Evolutionary conservation across 352 stramenopile genomes (phyloP).

Genomic region (Bremia lactucae): DNA sequence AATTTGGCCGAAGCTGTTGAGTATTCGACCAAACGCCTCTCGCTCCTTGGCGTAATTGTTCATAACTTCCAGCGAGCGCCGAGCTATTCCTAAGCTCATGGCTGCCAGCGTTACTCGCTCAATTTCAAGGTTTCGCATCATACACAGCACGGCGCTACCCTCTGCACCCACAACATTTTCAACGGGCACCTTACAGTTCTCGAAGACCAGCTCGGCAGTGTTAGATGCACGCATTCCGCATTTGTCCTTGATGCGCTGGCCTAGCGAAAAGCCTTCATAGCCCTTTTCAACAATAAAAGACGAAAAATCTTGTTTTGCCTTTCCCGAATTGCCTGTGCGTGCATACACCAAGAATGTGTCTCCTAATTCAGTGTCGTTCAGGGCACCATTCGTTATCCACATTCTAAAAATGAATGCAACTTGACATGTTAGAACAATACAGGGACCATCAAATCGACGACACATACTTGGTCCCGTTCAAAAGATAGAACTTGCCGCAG

Average conservation of each 20-base stretch:
- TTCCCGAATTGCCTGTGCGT: slow-evolving; percentile 83
- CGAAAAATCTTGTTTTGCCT: slow-evolving; percentile 87
- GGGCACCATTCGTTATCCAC: slow-evolving; percentile 99
- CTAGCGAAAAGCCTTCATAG: slow-evolving; percentile 92
- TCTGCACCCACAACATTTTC: slow-evolving; percentile 89
- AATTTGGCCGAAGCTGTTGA: slow-evolving; percentile 90
- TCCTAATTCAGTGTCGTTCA: slow-evolving; percentile 90
- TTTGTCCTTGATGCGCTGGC: slow-evolving; percentile 98
- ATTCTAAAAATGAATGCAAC: slow-evolving; percentile 53
- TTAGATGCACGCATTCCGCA: slow-evolving; percentile 94
- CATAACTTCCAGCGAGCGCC: slow-evolving; percentile 96
- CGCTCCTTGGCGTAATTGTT: slow-evolving; percentile 89
- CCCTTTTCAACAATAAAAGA: slow-evolving; percentile 97
- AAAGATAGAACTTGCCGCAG: slow-evolving; percentile 85
- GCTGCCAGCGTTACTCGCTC: slow-evolving; percentile 95
- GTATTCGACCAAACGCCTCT: slow-evolving; percentile 88
- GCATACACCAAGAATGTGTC: slow-evolving; percentile 98
- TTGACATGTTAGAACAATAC: background rate
- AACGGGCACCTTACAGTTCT: slow-evolving; percentile 90
- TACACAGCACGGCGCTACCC: slow-evolving; percentile 67
- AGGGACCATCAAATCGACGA: background rate
- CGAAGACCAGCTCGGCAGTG: slow-evolving; percentile 98
- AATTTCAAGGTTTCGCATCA: slow-evolving; percentile 99
- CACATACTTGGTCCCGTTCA: slow-evolving; percentile 79
- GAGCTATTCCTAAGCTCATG: slow-evolving; percentile 94